These are phyloP conservation scores for Cryptococcus depauperatus DNA, from an alignment of 1,284 basidiomycete genomes.

Conservation along the genomic window DNA sequence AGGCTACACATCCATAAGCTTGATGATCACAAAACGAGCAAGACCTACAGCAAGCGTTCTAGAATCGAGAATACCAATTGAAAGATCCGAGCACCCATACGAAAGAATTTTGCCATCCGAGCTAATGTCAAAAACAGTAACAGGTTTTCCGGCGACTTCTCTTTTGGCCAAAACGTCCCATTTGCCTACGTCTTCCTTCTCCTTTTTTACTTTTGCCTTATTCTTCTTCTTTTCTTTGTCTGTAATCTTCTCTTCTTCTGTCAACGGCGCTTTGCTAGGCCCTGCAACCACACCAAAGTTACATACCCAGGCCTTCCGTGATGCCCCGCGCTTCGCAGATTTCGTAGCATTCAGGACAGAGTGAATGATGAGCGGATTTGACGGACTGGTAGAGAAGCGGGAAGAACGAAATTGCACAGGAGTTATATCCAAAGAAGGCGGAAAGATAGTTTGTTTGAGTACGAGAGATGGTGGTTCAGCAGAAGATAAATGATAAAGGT, in stretches of 20 bases:
- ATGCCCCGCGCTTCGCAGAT: constrained; percentile 24
- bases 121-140: constrained; percentile 81
- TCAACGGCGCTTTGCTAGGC: constrained; percentile 18
- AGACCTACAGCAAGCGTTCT: constrained; percentile 62
- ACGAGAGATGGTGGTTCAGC: constrained; percentile 18
- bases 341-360: constrained; percentile 61
- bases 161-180: constrained; percentile 45
- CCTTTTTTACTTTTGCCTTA: constrained; percentile 12
- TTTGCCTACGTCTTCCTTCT: constrained; percentile 21
- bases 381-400: constrained; percentile 57
- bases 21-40: not conserved
- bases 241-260: constrained; percentile 37
- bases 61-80: constrained; percentile 76
- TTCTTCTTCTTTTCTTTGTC: constrained; percentile 49
- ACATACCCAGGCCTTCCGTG: constrained; percentile 36
- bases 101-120: constrained; percentile 72
- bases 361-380: constrained; percentile 52
- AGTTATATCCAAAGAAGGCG: constrained; percentile 32
- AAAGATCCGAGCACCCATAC: constrained; percentile 79
- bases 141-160: constrained; percentile 60
- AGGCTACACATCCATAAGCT: constrained; percentile 51
- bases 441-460: constrained; percentile 33
- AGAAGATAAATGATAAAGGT: constrained; percentile 27
- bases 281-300: constrained; percentile 30
- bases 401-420: constrained; percentile 62